Conservation (phyloP, 306 rosid genomes). For the Castanopsis chinensis region DNA sequence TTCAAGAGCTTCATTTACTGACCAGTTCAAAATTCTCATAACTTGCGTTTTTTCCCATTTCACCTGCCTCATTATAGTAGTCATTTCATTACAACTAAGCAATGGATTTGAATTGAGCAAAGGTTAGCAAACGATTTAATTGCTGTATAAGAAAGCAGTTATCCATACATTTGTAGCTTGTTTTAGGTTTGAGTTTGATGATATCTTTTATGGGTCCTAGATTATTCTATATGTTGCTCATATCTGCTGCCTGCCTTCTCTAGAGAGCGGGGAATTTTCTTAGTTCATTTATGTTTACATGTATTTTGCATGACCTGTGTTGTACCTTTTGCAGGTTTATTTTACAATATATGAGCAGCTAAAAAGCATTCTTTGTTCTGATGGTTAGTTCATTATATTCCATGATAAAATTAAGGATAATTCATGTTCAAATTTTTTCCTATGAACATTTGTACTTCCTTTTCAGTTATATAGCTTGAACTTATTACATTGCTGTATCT, state of each 20-base stretch:
- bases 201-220: background rate
- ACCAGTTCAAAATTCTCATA: background rate
- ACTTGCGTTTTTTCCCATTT: background rate
- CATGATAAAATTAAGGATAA: constrained; percentile 7
- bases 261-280: constrained; percentile 9
- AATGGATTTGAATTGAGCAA: background rate
- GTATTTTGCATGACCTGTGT: background rate
- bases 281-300: background rate
- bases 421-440: background rate
- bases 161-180: background rate
- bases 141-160: background rate
- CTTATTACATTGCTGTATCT: constrained; percentile 14
- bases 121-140: background rate
- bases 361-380: constrained; percentile 51
- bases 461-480: constrained; percentile 2
- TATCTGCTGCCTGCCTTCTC: constrained; percentile 1
- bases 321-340: constrained; percentile 54
- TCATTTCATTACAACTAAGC: background rate
- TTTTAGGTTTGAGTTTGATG: background rate
- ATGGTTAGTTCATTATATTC: constrained; percentile 47
- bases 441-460: background rate
- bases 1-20: background rate
- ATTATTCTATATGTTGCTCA: background rate
- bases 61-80: background rate
- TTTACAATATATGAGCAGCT: constrained; percentile 70